Evolutionary conservation across 176 grass and related monocot species (phyloP), one percentile per base, ranked within the genome.

Genomic region (Thinopyrum elongatum): DNA sequence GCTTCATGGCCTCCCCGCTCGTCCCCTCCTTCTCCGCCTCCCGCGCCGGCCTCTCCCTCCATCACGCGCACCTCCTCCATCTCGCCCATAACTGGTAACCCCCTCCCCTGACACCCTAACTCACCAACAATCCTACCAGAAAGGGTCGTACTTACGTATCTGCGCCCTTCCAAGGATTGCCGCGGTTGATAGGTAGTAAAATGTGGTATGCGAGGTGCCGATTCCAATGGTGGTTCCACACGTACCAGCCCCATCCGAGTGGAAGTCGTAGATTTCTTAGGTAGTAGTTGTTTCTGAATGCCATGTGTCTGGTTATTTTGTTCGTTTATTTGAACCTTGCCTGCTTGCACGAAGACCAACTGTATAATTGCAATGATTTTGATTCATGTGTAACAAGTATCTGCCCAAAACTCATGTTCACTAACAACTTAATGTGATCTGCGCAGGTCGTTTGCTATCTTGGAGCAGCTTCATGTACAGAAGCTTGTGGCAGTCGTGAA

Each of bases 1-100:
- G 91, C 36, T 98, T 98, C 84, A 98, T 98, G 96, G 72, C 93
- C 47, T 94, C 90, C 10, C 96, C 96, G 23, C 88, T 98, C 59
- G 81, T 98, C 61, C 93, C 96, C 77, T 82, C 96, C 64, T 98
- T 94, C 84, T 75, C 86, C 83, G 88, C 89, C 35, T 28, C 70
- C 57, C 65, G 57, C 29, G 67, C 70, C 17, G 93, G 93, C n/a
- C 77, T 95, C 83, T 92, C 86, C 75, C n/a, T 98, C 74, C 82
- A 94, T 93, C 96, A 95, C 76, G 93, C 93, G 6, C 67, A 94
- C 85, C 81, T 92, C 72, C 1, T 79, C 42, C 84, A 95, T 87
- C 82, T 95, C 78, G 55, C 82, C 47, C 86, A 98, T 4, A 92
- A 95, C 82, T 95, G 86, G 96, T 94, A 68, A 33, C 19, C 53